Evolutionary conservation across 164 flowering plant species (phyloP), one percentile per base, ranked within the genome.

Genomic region (Pachysandra terminalis): DNA sequence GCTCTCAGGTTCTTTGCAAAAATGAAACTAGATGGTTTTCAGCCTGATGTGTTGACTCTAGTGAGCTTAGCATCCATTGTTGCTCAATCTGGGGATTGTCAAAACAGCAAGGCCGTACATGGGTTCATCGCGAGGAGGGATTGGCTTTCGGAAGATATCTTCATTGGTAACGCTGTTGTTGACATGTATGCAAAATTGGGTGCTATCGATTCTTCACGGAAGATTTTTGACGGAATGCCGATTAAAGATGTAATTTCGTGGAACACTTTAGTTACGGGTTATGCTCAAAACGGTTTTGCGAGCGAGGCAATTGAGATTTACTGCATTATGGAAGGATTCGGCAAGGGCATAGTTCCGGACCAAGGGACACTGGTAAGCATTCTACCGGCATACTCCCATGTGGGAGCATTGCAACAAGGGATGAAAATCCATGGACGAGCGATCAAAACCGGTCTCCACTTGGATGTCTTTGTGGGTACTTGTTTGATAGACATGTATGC

Each of bases 171-270:
- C 70, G 82, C 83, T 6, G 68, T 82, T 40, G 71, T 84, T 55
- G 87, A 84, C 74, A 82, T 84, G 87, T 84, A 84, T 70, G 82
- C 82, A 22, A 84, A 84, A 73, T 70, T 82, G 68, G 85, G 87
- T 15, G 55, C 56, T 52, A 26, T 73, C 5, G 78, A 77, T 41
- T 76, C 71, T 53, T 81, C 87, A 24, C 73, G 53, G 6, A 72
- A 68, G 59, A 75, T 77, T 56, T 84, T 84, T 72, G 77, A 78
- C 26, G 65, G 60, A 35, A 66, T 82, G 32, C 78, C 81, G 55
- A 12, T 25, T 9, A 80, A 76, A 68, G 85, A 84, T 74, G 75
- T 73, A 51, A 70, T 82, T 63, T 75, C 88, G 1, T 84, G 88
- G 88, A 84, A 82, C 64, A 77, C 85, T 57, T 68, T 84, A 80